Percentiles rank a stretch among this genome's conserved stretches.
These are phyloP conservation scores for Mycena rosella DNA, from an alignment of 768 basidiomycete species.

Conservation along the genomic window DNA sequence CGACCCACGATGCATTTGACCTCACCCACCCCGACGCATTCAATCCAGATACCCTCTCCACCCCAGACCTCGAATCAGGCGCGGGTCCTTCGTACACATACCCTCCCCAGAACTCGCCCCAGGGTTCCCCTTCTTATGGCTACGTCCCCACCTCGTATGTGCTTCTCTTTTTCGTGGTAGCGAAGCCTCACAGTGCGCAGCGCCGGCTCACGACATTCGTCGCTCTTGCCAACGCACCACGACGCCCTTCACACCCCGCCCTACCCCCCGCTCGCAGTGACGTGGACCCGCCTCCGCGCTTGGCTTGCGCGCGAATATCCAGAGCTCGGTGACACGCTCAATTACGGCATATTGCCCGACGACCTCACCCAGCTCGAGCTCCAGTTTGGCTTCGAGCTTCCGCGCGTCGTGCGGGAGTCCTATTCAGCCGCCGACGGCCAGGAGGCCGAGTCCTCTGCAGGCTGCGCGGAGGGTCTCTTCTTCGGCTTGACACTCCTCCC, in stretches of 20 bases:
- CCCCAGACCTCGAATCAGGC: constrained; percentile 62
- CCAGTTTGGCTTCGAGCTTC: constrained; percentile 87
- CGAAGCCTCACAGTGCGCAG: constrained; percentile 24
- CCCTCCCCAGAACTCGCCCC: constrained; percentile 82
- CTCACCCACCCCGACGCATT: constrained; percentile 74
- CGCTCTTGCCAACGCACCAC: constrained; percentile 79
- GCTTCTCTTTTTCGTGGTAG: not conserved
- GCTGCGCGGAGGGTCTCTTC: constrained; percentile 92
- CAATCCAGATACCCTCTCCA: constrained; percentile 64
- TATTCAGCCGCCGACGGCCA: constrained; percentile 93
- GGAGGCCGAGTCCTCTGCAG: constrained; percentile 89
- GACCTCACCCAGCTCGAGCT: constrained; percentile 87
- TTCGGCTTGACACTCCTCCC: constrained; percentile 95
- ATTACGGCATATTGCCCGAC: constrained; percentile 86
- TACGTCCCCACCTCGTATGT: constrained; percentile 66
- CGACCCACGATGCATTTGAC: constrained; percentile 91
- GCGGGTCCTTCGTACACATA: constrained; percentile 76
- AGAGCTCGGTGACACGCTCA: constrained; percentile 95
- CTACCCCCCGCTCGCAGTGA: constrained; percentile 85
- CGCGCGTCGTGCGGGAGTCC: constrained; percentile 90
- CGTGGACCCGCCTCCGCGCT: constrained; percentile 86
- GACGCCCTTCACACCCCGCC: constrained; percentile 59
- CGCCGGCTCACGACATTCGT: constrained; percentile 55
- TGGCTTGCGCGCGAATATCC: constrained; percentile 92
- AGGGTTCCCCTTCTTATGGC: constrained; percentile 67